Conservation (phyloP, 768 basidiomycete species). For the Suillus subaureus region DNA sequence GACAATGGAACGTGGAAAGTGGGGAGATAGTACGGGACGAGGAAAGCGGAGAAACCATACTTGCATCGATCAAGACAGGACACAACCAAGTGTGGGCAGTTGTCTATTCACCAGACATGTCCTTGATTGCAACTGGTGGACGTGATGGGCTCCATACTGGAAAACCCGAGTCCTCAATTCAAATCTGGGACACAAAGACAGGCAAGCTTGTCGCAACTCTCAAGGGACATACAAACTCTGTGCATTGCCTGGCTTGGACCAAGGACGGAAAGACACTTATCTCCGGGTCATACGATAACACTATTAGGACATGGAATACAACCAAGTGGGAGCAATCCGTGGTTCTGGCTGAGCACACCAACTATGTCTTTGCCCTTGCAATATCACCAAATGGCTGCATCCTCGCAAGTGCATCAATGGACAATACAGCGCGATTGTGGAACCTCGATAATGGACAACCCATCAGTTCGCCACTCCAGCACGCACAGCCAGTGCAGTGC, state of each 20-base stretch:
- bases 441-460: background rate
- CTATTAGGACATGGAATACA: too few species aligned
- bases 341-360: too few species aligned
- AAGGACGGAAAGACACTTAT: background rate
- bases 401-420: background rate
- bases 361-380: too few species aligned
- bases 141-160: rapidly evolving
- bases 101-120: background rate
- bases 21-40: too few species aligned
- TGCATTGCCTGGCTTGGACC: background rate
- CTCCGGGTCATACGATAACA: background rate
- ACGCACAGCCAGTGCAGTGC: background rate
- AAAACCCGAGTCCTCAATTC: background rate
- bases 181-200: background rate
- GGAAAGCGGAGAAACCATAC: too few species aligned
- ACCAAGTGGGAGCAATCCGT: too few species aligned
- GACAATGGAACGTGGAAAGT: background rate
- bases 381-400: too few species aligned
- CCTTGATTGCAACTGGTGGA: background rate
- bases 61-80: background rate
- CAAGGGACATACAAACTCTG: background rate
- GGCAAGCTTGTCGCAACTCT: background rate
- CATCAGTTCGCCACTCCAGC: background rate
- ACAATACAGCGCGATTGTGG: background rate
- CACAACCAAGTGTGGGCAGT: background rate